phyloP scores from a whole-genome alignment of 805 yeast species.

The Cyberlindnera galapagoensis region DNA sequence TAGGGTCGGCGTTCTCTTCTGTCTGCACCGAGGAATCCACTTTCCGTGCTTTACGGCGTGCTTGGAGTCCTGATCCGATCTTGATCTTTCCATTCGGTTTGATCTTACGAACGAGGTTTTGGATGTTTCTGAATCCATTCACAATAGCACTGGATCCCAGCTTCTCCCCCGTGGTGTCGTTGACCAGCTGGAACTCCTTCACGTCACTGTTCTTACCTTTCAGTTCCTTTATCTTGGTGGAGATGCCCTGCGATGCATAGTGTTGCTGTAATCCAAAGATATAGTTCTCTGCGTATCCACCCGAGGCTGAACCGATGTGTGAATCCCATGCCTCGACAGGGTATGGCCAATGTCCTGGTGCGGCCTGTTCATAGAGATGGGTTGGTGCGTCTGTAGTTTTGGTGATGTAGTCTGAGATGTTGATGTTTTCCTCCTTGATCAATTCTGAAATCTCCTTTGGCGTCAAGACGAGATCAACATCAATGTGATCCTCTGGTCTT shows the following conservation, averaged over 20 bases:
- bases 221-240: constrained; percentile 31
- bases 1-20: constrained; percentile 44
- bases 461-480: constrained; percentile 89
- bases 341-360: constrained; percentile 62
- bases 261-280: constrained; percentile 33
- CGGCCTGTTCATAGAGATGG: constrained; percentile 26
- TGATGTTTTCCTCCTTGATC: constrained; percentile 45
- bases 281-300: constrained; percentile 81
- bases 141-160: constrained; percentile 60
- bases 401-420: constrained; percentile 26
- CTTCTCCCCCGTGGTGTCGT: constrained; percentile 27
- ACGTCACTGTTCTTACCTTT: constrained; percentile 70
- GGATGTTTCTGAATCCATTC: constrained; percentile 92
- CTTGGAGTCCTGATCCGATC: constrained; percentile 23
- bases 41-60: constrained; percentile 19
- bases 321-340: constrained; percentile 59
- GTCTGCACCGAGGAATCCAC: not conserved
- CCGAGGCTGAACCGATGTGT: constrained; percentile 77
- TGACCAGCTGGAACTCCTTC: constrained; percentile 55
- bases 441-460: constrained; percentile 80
- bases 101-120: constrained; percentile 81
- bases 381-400: constrained; percentile 10
- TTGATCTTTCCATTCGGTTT: constrained; percentile 22
- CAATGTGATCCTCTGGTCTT: constrained; percentile 54
- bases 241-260: constrained; percentile 14